A percentile compares a stretch with the other conserved stretches of the same genome.
These are phyloP conservation scores for Quercus lobata DNA, from an alignment of 331 rosid genomes.

Conservation along the genomic window DNA sequence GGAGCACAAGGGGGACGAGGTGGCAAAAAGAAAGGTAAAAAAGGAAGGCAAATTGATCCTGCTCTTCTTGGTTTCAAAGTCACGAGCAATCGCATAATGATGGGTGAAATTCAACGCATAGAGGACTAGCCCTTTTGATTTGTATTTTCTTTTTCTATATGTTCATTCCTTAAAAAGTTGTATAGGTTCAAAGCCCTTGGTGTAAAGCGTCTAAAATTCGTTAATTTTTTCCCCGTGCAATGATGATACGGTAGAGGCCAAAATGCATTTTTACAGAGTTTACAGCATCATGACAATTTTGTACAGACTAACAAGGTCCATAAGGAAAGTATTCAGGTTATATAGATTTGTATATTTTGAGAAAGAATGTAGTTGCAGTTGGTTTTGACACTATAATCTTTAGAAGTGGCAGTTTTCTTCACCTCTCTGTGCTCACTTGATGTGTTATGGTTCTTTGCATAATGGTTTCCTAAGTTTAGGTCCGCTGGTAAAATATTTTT, in stretches of 20 bases:
- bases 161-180: not conserved
- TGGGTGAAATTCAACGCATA: slow-evolving; percentile 58
- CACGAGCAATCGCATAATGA: slow-evolving; percentile 56
- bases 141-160: not conserved
- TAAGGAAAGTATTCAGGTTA: not conserved
- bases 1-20: slow-evolving; percentile 43
- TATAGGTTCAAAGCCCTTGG: slow-evolving; percentile 10
- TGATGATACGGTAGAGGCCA: no score
- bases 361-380: no score
- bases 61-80: slow-evolving; percentile 63
- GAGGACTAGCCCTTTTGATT: slow-evolving; percentile 26
- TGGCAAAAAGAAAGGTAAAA: slow-evolving; percentile 59
- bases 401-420: no score
- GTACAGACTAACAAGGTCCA: slow-evolving; percentile 16
- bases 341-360: not conserved
- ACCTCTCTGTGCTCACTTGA: no score
- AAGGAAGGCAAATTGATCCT: slow-evolving; percentile 56
- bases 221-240: not conserved
- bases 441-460: no score
- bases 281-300: slow-evolving; percentile 4
- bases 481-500: no score
- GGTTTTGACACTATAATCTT: no score
- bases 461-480: no score
- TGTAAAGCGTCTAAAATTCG: slow-evolving; percentile 19
- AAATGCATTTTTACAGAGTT: slow-evolving; percentile 1